Evolutionary conservation across 495 filamentous ascomycete species (phyloP).

Genomic region (Cudoniella acicularis): DNA sequence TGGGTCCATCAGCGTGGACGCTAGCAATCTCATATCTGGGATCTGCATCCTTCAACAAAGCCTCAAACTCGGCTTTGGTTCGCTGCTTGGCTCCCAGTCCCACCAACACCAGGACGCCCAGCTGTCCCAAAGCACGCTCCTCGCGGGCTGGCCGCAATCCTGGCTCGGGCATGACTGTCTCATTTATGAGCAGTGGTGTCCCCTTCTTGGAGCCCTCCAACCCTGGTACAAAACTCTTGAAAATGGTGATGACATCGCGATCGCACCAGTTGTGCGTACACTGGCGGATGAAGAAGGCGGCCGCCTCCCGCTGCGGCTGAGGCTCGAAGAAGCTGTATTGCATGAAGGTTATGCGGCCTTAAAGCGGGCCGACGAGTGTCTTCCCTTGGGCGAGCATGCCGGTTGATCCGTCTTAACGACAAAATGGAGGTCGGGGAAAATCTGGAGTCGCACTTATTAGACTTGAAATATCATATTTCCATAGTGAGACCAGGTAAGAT

Average conservation of each 20-base stretch:
- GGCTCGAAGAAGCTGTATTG: slow-evolving; percentile 33
- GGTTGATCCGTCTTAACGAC: slow-evolving; percentile 23
- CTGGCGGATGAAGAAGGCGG: slow-evolving; percentile 29
- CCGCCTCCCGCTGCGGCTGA: slow-evolving; percentile 22
- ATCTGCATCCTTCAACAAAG: no score
- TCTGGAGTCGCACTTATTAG: no score
- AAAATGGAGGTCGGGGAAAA: slow-evolving; percentile 24
- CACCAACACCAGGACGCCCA: no score
- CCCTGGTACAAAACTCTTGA: slow-evolving; percentile 24
- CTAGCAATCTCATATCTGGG: no score
- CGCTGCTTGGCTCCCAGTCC: no score
- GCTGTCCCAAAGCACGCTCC: no score
- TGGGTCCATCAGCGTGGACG: no score
- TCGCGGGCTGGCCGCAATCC: no score
- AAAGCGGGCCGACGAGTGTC: slow-evolving; percentile 2
- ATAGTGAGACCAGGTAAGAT: not conserved
- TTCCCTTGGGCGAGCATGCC: slow-evolving; percentile 27
- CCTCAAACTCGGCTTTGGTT: no score
- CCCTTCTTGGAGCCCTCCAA: slow-evolving; percentile 22
- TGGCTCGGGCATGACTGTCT: slow-evolving; percentile 27
- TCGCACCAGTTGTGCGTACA: slow-evolving; percentile 31
- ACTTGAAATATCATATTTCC: not conserved
- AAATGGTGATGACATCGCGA: slow-evolving; percentile 25
- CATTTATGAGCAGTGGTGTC: slow-evolving; percentile 34
- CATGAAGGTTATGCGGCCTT: slow-evolving; percentile 22